Base-by-base conservation (phyloP, 176 grass and related monocot genomes). In the Oryza meyeriana region DNA sequence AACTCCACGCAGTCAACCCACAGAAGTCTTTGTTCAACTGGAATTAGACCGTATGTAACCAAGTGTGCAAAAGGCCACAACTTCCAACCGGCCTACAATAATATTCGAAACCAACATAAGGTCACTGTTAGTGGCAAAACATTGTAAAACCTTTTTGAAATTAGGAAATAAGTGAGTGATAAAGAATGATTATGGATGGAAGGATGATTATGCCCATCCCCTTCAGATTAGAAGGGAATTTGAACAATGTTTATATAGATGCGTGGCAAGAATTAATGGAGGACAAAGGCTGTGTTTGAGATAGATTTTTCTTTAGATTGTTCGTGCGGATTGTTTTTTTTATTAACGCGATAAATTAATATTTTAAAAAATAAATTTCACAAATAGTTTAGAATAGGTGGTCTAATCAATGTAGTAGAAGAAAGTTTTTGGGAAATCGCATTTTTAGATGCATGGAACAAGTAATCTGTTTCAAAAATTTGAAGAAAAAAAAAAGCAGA, bases 1-100 rank as follows among this genome's bases (percentile, higher is more conserved):
- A 98, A 74, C 74, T 98, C 96, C 66, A 99, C 90, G 72, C 91
- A 95, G 68, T 99, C 93, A 3, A 99, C 96, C 96, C 93, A 99
- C 17, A 99, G 87, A 73, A 99, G 91, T 88, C 96, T 91, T 78
- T 99, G 96, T 75, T 95, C 96, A 44, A 99, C 69, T 36, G 96
- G 93, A 76, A 99, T 32, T 71, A 93, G 81, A 85, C 96, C 91
- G 12, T 99, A 99, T 76, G 93, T 99, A 26, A 99, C 78, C 7
- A 99, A 84, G 85, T 99, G 96, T 0, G 91, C 96, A 88, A 99
- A 99, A 25, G 96, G 93, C 96, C 96, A 95, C 64, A 99, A 47
- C 50, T 99, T 99, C 96, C 96, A 99, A 4, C 96, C 96, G 77
- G 96, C 96, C 96, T 95, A 68, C 27, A 40, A 75, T 84, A 74